Base-by-base conservation (phyloP, 768 basidiomycete genomes). In the Lyophyllum semitale region DNA sequence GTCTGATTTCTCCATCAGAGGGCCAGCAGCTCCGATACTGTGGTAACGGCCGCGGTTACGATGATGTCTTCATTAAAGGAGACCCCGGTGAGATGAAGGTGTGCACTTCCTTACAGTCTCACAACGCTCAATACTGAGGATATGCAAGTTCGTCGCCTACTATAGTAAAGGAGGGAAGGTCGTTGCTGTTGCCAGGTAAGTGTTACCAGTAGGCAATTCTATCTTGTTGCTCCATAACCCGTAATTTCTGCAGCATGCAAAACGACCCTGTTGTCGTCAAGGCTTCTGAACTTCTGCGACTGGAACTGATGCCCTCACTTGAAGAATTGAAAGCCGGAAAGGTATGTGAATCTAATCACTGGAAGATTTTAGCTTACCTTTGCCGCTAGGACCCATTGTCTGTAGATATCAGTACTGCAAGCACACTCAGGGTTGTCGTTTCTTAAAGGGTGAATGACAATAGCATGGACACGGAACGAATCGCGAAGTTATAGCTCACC, bases 21-120 rank as follows among this genome's bases (percentile, higher is more conserved):
- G 93, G 93, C 32, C 87, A 89, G 66, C 90, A 94, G 64, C 74
- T 97, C 40, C 81, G 94, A 47, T 97, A 95, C 72, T 85, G 88
- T 64, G 94, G 94, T 5, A 71, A 85, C 43, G 87, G 89, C 5
- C 76, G 76, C 1, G 78, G 80, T 1, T 89, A 81, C 63, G 92
- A 95, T 59, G 89, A 94, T 60, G 73, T 92, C 20, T 83, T 87
- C 64, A 82, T 95, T 62, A 83, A 87, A 53, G 94, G 94, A 3
- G 78, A 87, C 67, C 78, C 87, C 0, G 80, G 73, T 7, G 90
- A 89, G 59, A 72, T 94, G 76, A 95, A 95, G 83, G 91, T 88
- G 52, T 40, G 47, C 17, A 17, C 20, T 29, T n/a, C 15, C 26
- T 23, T 18, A 25, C 51, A 27, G 43, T 32, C 17, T 27, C 32